Conservation (phyloP, 2,329 filamentous ascomycete genomes). For the Tolypocladium tropicale region DNA sequence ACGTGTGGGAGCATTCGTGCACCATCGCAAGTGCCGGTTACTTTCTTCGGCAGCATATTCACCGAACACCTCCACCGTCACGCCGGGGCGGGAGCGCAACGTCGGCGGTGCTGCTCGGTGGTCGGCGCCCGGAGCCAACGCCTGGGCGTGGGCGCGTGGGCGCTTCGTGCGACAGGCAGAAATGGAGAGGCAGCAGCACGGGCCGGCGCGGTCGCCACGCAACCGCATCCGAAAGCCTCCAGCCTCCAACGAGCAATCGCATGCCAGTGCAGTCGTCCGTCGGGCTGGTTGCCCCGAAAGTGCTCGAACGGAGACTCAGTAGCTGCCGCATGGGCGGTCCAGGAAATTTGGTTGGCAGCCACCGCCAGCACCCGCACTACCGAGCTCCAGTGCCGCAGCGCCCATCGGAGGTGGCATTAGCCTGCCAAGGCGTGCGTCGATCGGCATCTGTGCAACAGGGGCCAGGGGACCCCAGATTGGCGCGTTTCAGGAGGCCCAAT, state of each 20-base stretch:
- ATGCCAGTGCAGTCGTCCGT: not conserved
- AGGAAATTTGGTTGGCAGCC: not conserved
- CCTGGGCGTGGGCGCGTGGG: too few species aligned
- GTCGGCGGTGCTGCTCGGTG: too few species aligned
- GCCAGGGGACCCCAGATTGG: constrained; percentile 8
- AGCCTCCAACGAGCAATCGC: not conserved
- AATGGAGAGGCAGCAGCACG: not conserved
- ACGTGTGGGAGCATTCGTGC: not conserved
- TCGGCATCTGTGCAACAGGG: constrained; percentile 1
- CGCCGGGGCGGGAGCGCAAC: not conserved
- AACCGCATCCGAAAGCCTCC: too few species aligned
- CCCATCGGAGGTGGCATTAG: constrained; percentile 2
- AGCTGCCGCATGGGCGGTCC: not conserved
- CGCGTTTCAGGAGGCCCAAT: constrained; percentile 10
- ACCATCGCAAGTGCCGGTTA: not conserved
- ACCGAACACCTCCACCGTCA: not conserved
- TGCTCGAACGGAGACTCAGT: too few species aligned
- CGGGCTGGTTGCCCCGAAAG: too few species aligned
- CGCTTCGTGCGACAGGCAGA: too few species aligned
- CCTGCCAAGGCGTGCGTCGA: constrained; percentile 4
- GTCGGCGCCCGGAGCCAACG: too few species aligned
- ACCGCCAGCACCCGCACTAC: not conserved
- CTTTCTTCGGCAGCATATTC: not conserved
- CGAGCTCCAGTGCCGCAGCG: not conserved
- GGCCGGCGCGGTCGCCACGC: not conserved